Evolutionary conservation across 441 rosid genomes (phyloP).

Genomic region (Gossypium lobatum): DNA sequence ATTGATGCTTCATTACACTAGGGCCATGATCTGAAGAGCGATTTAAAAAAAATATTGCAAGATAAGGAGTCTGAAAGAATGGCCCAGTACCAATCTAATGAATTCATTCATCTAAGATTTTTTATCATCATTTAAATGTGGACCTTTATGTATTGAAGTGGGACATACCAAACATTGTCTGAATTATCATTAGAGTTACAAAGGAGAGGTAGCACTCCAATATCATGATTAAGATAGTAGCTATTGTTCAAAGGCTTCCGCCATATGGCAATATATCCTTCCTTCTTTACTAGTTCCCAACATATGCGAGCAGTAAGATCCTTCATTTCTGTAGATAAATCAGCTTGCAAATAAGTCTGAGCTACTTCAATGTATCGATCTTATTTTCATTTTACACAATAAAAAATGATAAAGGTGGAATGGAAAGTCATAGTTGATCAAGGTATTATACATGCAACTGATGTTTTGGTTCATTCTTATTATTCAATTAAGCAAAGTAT

Average conservation of each 20-base stretch:
- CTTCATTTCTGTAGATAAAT: slow-evolving; percentile 39
- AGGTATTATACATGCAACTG: background rate
- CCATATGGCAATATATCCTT: slow-evolving; percentile 25
- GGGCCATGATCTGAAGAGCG: background rate
- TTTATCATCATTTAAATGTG: background rate
- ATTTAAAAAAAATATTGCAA: background rate
- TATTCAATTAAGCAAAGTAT: background rate
- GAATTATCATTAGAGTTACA: slow-evolving; percentile 47
- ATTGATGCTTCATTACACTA: background rate
- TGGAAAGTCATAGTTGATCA: background rate
- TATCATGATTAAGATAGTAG: slow-evolving; percentile 42
- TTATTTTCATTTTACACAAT: background rate
- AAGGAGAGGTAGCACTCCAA: slow-evolving; percentile 41
- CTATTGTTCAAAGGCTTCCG: slow-evolving; percentile 50
- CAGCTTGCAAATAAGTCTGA: background rate
- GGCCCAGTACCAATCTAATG: background rate
- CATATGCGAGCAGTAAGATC: slow-evolving; percentile 48
- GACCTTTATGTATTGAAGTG: background rate
- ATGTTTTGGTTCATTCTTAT: background rate
- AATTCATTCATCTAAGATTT: background rate
- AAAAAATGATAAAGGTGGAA: background rate
- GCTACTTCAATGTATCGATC: background rate
- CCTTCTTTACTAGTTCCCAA: slow-evolving; percentile 55
- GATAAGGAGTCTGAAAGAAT: background rate
- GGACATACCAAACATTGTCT: slow-evolving; percentile 52